These are phyloP conservation scores for Phytophthora citricola DNA, from an alignment of 352 stramenopile genomes.

Conservation along the genomic window DNA sequence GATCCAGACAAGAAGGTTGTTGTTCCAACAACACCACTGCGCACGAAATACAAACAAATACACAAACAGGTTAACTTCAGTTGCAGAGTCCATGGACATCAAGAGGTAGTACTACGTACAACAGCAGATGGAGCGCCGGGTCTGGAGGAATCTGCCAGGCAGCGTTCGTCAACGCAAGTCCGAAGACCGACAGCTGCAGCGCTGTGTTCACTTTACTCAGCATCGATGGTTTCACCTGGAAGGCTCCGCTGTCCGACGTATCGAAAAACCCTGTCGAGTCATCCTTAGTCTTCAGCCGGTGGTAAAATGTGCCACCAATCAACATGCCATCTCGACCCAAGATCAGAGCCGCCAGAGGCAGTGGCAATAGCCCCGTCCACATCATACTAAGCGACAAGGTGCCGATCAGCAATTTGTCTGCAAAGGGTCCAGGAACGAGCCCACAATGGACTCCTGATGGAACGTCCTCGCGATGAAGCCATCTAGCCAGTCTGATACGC, in stretches of 20 bases:
- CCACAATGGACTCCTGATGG: conserved; percentile 83
- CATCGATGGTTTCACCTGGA: conserved; percentile 74
- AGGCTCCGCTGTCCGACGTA: conserved; percentile 71
- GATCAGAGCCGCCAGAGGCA: conserved; percentile 69
- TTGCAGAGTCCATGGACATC: too few species aligned
- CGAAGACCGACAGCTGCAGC: conserved; percentile 79
- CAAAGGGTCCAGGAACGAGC: conserved; percentile 84
- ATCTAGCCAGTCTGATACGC: conserved; percentile 83
- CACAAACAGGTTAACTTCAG: conserved; percentile 1
- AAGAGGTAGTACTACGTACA: conserved; percentile 49
- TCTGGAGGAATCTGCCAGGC: conserved; percentile 73
- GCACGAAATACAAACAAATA: conserved; percentile 2
- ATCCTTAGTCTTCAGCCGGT: conserved; percentile 79
- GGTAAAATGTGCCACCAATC: conserved; percentile 79
- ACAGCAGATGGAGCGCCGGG: conserved; percentile 60
- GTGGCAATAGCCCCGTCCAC: conserved; percentile 67
- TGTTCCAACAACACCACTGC: conserved; percentile 67
- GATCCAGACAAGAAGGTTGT: conserved; percentile 81
- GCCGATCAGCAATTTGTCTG: conserved; percentile 83
- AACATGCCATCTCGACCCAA: conserved; percentile 79
- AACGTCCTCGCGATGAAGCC: conserved; percentile 80
- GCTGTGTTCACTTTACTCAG: conserved; percentile 87
- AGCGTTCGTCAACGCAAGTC: conserved; percentile 75
- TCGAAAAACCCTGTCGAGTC: conserved; percentile 79
- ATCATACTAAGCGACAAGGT: conserved; percentile 82